Evolutionary conservation across 169 alveolate genomes (phyloP).

Genomic region (Plasmodium inui): DNA sequence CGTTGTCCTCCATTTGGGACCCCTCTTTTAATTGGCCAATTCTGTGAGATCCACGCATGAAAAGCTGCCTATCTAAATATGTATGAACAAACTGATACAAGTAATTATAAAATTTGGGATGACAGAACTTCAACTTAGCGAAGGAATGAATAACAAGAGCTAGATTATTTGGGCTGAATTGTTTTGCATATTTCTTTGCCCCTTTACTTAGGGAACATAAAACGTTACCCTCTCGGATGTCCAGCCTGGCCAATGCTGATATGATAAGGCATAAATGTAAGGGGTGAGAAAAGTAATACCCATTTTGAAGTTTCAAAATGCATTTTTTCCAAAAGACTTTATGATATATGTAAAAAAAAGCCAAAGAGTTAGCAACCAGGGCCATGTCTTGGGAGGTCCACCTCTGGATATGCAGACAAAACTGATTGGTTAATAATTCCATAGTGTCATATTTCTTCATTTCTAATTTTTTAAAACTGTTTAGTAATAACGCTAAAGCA

Average conservation of each 20-base stretch:
- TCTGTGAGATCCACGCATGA: neutral
- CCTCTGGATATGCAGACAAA: constrained; percentile 70
- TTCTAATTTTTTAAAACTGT: constrained; percentile 82
- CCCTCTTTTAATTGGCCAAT: neutral
- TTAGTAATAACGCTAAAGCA: constrained; percentile 82
- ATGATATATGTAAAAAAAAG: constrained; percentile 85
- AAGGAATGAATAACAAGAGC: constrained; percentile 82
- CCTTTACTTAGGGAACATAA: constrained; percentile 76
- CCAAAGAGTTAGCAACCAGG: constrained; percentile 80
- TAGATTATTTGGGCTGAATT: constrained; percentile 77
- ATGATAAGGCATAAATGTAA: constrained; percentile 81
- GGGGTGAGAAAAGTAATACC: constrained; percentile 73
- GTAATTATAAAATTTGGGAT: constrained; percentile 67
- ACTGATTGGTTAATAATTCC: constrained; percentile 84
- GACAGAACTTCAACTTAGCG: constrained; percentile 83
- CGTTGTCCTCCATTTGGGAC: neutral
- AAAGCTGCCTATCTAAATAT: constrained; percentile 39
- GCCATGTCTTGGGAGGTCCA: constrained; percentile 85
- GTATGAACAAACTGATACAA: constrained; percentile 57
- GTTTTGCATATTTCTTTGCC: constrained; percentile 76
- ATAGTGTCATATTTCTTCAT: constrained; percentile 81
- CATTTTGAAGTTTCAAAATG: constrained; percentile 79
- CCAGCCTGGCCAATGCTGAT: constrained; percentile 83
- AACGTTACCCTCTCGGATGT: constrained; percentile 81
- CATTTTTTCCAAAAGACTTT: constrained; percentile 75